Evolutionary conservation across 2,329 filamentous ascomycete genomes (phyloP).

Genomic region (Didymella sp.): DNA sequence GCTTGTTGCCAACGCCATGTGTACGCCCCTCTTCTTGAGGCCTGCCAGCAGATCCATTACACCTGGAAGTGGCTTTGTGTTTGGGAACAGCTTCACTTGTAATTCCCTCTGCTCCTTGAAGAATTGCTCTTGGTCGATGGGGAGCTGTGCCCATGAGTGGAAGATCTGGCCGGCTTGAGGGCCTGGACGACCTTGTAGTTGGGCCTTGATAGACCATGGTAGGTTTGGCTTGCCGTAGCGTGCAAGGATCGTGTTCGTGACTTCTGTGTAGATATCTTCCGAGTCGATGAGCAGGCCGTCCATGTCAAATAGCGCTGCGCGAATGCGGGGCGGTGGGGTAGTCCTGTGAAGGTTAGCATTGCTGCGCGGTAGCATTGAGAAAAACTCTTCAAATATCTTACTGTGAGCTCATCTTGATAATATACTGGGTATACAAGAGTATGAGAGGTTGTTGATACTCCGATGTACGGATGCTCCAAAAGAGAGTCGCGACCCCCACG

Average conservation of each 20-base stretch:
- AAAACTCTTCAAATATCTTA: constrained; percentile 3
- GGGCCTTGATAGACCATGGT: constrained; percentile 95
- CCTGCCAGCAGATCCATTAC: constrained; percentile 71
- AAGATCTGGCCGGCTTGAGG: constrained; percentile 68
- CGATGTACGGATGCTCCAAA: background rate
- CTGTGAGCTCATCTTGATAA: constrained; percentile 27
- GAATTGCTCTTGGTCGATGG: constrained; percentile 76
- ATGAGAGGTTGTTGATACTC: background rate
- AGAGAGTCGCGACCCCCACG: constrained; percentile 31
- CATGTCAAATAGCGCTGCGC: constrained; percentile 98
- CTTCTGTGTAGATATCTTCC: constrained; percentile 85
- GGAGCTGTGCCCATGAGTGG: constrained; percentile 84
- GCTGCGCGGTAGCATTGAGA: background rate
- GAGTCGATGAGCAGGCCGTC: constrained; percentile 94
- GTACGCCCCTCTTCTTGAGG: constrained; percentile 66
- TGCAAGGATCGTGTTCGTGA: constrained; percentile 81
- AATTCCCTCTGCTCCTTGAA: constrained; percentile 64
- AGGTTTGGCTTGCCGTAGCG: constrained; percentile 74
- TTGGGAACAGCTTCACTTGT: constrained; percentile 76
- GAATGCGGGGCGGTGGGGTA: constrained; percentile 69
- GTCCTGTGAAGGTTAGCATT: constrained; percentile 14
- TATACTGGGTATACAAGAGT: background rate
- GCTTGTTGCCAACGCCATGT: constrained; percentile 87
- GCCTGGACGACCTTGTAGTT: constrained; percentile 72
- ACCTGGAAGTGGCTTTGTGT: constrained; percentile 78